These are phyloP conservation scores for Penicillium sp. DNA, from an alignment of 2,329 filamentous ascomycete species.

Conservation along the genomic window DNA sequence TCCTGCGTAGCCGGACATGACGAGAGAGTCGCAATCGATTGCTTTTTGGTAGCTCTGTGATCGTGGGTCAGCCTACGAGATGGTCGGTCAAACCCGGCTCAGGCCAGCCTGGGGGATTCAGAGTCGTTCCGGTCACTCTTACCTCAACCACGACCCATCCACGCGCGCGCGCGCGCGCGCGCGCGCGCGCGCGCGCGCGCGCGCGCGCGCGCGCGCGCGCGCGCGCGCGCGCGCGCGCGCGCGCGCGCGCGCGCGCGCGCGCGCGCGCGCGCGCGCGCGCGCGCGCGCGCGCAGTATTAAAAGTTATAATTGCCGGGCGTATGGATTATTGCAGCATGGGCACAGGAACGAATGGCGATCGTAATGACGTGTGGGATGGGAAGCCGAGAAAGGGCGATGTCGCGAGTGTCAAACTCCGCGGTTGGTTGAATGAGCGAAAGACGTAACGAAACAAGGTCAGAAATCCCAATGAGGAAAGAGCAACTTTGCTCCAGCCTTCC, in stretches of 20 bases:
- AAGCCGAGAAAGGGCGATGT: slow-evolving; percentile 9
- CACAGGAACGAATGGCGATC: slow-evolving; percentile 13
- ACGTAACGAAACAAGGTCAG: neutral
- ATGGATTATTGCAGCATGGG: slow-evolving; percentile 20
- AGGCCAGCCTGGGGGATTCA: neutral
- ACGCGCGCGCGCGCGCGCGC: too few species aligned
- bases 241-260: too few species aligned
- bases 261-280: too few species aligned
- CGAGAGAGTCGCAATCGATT: slow-evolving; percentile 23
- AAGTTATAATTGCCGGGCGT: neutral
- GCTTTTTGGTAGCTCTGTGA: slow-evolving; percentile 8
- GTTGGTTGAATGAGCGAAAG: slow-evolving; percentile 17
- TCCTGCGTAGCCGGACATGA: slow-evolving; percentile 52
- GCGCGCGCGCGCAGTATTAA: too few species aligned
- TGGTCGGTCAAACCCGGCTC: neutral
- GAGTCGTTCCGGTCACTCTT: slow-evolving; percentile 9
- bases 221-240: too few species aligned
- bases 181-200: too few species aligned
- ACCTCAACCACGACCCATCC: slow-evolving; percentile 32
- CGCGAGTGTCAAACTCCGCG: slow-evolving; percentile 22
- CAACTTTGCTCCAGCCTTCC: neutral
- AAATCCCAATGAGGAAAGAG: slow-evolving; percentile 2
- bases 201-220: too few species aligned
- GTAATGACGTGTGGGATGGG: slow-evolving; percentile 6
- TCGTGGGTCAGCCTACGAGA: neutral